Evolutionary conservation across 768 basidiomycete genomes (phyloP).

Genomic region (Phylloporus sp.): DNA sequence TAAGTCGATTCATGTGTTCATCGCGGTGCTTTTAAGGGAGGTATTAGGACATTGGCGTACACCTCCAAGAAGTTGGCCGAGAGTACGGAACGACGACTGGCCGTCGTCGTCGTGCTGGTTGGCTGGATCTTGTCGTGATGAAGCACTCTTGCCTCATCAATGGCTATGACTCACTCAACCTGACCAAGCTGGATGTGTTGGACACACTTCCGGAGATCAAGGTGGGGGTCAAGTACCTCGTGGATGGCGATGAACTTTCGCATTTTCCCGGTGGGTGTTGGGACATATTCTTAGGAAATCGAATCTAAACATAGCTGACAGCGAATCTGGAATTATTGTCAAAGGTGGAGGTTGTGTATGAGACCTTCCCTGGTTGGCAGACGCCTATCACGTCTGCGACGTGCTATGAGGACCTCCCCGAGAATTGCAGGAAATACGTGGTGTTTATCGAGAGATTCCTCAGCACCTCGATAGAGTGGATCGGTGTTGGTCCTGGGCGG

Average conservation of each 20-base stretch:
- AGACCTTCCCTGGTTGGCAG: constrained; percentile 91
- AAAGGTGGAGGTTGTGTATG: constrained; percentile 80
- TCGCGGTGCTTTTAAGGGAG: background rate
- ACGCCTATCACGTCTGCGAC: constrained; percentile 60
- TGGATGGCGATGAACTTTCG: constrained; percentile 71
- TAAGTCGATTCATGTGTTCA: constrained; percentile 34
- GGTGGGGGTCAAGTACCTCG: constrained; percentile 73
- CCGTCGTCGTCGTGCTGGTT: constrained; percentile 88
- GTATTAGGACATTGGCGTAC: constrained; percentile 68
- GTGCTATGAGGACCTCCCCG: constrained; percentile 73
- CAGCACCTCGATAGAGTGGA: constrained; percentile 79
- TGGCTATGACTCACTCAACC: constrained; percentile 89
- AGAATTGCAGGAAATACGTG: constrained; percentile 82
- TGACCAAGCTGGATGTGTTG: constrained; percentile 94
- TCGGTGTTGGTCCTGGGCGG: constrained; percentile 86
- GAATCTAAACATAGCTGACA: constrained; percentile 23
- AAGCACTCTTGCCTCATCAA: constrained; percentile 92
- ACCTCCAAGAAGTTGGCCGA: constrained; percentile 89
- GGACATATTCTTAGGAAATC: background rate
- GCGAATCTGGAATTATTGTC: constrained; percentile 84
- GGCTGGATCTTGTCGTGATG: constrained; percentile 96
- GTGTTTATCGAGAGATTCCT: constrained; percentile 79
- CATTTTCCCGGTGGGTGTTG: constrained; percentile 79
- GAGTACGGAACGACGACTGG: constrained; percentile 95
- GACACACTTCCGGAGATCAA: constrained; percentile 85